These are phyloP conservation scores for Xylaria palmicola DNA, from an alignment of 495 filamentous ascomycete species.

Conservation along the genomic window DNA sequence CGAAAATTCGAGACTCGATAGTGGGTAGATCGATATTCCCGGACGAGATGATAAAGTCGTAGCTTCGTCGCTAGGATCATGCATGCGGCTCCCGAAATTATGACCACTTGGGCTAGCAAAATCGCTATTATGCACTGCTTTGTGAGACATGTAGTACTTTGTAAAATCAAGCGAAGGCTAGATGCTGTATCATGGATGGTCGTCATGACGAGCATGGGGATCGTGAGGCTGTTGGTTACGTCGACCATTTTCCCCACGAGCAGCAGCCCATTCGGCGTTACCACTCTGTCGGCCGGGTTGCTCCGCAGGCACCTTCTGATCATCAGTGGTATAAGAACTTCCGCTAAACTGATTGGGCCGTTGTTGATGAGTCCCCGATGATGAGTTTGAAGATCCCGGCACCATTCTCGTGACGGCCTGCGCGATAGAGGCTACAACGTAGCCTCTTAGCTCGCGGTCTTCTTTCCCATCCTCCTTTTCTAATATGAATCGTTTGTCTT, in stretches of 20 bases:
- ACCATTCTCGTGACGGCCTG: slow-evolving; percentile 50
- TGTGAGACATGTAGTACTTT: neutral
- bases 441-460: slow-evolving; percentile 75
- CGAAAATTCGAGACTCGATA: slow-evolving; percentile 19
- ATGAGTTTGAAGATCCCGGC: slow-evolving; percentile 27
- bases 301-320: slow-evolving; percentile 53
- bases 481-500: slow-evolving; percentile 75
- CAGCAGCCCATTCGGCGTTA: slow-evolving; percentile 62
- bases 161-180: neutral
- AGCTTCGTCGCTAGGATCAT: neutral
- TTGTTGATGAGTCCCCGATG: slow-evolving; percentile 7
- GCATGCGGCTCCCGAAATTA: neutral
- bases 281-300: slow-evolving; percentile 60
- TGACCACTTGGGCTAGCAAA: neutral
- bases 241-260: slow-evolving; percentile 55
- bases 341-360: slow-evolving; percentile 20
- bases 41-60: neutral
- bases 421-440: slow-evolving; percentile 71
- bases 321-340: slow-evolving; percentile 28
- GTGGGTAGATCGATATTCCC: neutral
- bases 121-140: neutral
- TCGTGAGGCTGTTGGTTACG: slow-evolving; percentile 39
- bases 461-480: slow-evolving; percentile 88
- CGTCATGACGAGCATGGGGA: slow-evolving; percentile 24
- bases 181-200: neutral